Conservation (phyloP, 768 basidiomycete species). For the Mycena latifolia region DNA sequence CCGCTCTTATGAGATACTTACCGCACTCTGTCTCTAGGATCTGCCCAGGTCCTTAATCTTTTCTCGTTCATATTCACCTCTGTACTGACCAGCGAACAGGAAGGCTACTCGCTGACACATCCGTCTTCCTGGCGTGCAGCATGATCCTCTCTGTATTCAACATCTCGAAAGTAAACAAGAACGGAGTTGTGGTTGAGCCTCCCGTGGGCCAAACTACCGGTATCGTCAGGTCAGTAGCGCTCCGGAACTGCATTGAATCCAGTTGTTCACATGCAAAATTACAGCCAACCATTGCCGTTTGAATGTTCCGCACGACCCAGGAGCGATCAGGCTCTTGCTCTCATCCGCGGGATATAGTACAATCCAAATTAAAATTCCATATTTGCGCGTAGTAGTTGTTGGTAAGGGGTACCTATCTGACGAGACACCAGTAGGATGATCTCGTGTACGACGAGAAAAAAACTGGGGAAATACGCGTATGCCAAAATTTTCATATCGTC, state of each 20-base stretch:
- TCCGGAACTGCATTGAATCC: too few relatives aligned
- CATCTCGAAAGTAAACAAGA: slow-evolving; percentile 35
- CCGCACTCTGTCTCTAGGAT: slow-evolving; percentile 1
- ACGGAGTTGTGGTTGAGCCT: slow-evolving; percentile 30
- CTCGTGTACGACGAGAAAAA: too few relatives aligned
- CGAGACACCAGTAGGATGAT: too few relatives aligned
- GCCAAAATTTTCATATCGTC: too few relatives aligned
- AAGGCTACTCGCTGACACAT: slow-evolving; percentile 40
- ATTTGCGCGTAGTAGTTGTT: too few relatives aligned
- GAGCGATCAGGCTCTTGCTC: neutral
- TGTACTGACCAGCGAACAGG: slow-evolving; percentile 31
- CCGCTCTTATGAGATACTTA: too few relatives aligned
- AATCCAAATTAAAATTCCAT: too few relatives aligned
- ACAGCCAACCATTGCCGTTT: slow-evolving; percentile 12
- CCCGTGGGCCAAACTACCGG: slow-evolving; percentile 49
- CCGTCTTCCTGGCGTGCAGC: slow-evolving; percentile 40
- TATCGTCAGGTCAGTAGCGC: slow-evolving; percentile 50
- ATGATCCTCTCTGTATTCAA: slow-evolving; percentile 41
- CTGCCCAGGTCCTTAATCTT: slow-evolving; percentile 8
- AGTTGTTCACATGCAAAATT: neutral
- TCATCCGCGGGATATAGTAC: slow-evolving; percentile 6
- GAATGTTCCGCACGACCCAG: slow-evolving; percentile 1
- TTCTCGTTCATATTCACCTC: too few relatives aligned
- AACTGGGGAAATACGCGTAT: too few relatives aligned
- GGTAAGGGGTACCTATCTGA: too few relatives aligned